phyloP scores from a whole-genome alignment of 2,329 filamentous ascomycete species.

The Fusarium subtropicale region DNA sequence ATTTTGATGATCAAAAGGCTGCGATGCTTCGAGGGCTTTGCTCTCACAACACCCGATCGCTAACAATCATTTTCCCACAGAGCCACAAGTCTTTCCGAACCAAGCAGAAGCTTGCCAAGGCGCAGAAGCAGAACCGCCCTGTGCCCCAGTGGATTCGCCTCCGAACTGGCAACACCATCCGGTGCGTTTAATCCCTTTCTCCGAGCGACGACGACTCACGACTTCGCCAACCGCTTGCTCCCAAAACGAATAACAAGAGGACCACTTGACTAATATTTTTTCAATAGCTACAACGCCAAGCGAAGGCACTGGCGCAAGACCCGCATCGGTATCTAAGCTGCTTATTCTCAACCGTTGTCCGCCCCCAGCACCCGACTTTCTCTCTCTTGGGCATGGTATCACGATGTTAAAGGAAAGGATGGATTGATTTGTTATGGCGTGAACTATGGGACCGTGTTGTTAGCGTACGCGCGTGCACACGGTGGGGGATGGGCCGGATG shows the following conservation, averaged over 20 bases:
- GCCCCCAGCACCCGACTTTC: constrained; percentile 45
- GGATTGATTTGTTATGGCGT: constrained; percentile 42
- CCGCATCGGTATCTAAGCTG: constrained; percentile 92
- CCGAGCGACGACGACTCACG: constrained; percentile 20
- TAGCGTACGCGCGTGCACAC: constrained; percentile 32
- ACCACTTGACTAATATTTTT: constrained; percentile 23
- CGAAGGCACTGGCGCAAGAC: constrained; percentile 99
- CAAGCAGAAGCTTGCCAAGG: constrained; percentile 99
- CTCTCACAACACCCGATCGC: constrained; percentile 33
- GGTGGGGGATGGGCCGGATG: constrained; percentile 50
- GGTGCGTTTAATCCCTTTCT: constrained; percentile 72
- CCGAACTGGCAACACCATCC: constrained; percentile 98
- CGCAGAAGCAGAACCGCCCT: constrained; percentile 99
- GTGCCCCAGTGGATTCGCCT: constrained; percentile 99
- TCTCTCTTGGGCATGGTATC: constrained; percentile 47
- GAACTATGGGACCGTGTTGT: constrained; percentile 37
- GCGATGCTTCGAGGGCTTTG: constrained; percentile 19
- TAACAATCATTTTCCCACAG: constrained; percentile 61
- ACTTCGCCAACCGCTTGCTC: constrained; percentile 4
- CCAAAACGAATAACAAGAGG: constrained; percentile 7
- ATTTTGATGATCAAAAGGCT: constrained; percentile 14
- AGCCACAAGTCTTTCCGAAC: constrained; percentile 99
- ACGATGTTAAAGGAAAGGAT: constrained; percentile 41
- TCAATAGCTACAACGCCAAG: constrained; percentile 98
- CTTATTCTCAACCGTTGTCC: constrained; percentile 47